Evolutionary conservation across 306 rosid genomes (phyloP), one percentile per base, ranked within the genome.

Genomic region (Inga laurina): DNA sequence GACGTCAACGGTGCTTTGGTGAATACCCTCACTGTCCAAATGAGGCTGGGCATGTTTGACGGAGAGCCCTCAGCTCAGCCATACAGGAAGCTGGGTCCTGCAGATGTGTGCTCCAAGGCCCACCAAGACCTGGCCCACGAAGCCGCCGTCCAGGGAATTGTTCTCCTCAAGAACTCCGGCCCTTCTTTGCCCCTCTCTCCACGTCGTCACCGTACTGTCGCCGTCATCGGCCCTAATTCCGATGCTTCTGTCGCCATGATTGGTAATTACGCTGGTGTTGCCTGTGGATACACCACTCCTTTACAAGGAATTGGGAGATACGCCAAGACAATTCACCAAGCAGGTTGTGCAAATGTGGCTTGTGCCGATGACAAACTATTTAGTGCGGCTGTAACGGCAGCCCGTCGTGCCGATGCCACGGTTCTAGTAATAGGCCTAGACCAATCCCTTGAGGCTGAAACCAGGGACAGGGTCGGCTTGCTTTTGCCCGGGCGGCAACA

Each of bases 41-140:
- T 95, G 97, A 93, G 98, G 68, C 87, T 95, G 10, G 98, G 98
- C 3, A 93, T 95, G 97, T 92, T 95, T 79, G 98, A 95, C 73
- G 96, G 98, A 37, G 90, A 86, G 72, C 89, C 91, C 45, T 83
- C 92, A 0, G 74, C 83, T 30, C 92, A 89, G 8, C 59, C 87
- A 5, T 95, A 88, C 77, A 97, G 96, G 0, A 82, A 81, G 2
- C 82, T 93, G 67, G 97, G 98, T n/a, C 92, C 98, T 10, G 86
- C 27, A 24, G 92, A 95, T 39, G 98, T 95, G 13, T 95, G 98
- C 83, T 84, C 86, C 75, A 89, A 92, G 0, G 88, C 93, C 27
- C 91, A 92, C 81, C 94, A 91, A 79, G 83, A 88, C 8, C 91
- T 95, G 0, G 98, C 98, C 30, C 90, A 84, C 46, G 97, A 92